These are phyloP conservation scores for Thelephora ganbajun DNA, from an alignment of 768 basidiomycete genomes.

Conservation along the genomic window DNA sequence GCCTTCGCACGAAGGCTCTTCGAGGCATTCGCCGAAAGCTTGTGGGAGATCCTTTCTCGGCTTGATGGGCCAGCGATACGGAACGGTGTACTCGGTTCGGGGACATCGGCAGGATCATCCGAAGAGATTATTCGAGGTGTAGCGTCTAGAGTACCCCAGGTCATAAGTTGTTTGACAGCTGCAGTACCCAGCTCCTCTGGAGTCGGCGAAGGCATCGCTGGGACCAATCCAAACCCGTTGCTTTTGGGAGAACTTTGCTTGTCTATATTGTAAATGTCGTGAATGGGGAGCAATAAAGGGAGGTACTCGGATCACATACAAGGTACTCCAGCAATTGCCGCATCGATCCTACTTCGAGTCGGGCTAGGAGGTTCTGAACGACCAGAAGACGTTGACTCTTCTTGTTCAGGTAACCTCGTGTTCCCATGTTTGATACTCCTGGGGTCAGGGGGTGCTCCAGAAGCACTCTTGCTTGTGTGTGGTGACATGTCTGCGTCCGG, in stretches of 20 bases:
- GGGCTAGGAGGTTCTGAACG: conserved; percentile 71
- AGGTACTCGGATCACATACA: conserved; percentile 35
- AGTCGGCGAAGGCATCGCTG: conserved; percentile 78
- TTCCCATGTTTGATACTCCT: conserved; percentile 65
- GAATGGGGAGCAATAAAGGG: not conserved
- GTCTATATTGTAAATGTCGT: conserved; percentile 28
- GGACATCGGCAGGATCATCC: conserved; percentile 35
- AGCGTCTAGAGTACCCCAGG: conserved; percentile 87
- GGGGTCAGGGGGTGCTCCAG: conserved; percentile 22
- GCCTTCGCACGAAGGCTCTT: conserved; percentile 73
- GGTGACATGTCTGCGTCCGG: conserved; percentile 85
- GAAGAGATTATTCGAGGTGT: conserved; percentile 79
- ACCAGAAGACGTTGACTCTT: conserved; percentile 31
- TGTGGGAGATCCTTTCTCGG: conserved; percentile 72
- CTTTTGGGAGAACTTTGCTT: conserved; percentile 41
- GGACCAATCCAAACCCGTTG: conserved; percentile 61
- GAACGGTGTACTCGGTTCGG: conserved; percentile 51
- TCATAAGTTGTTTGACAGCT: conserved; percentile 89
- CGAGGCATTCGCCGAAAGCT: conserved; percentile 68
- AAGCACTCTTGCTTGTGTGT: too few relatives aligned
- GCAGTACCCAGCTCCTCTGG: conserved; percentile 67
- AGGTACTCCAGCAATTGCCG: conserved; percentile 86
- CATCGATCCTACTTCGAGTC: conserved; percentile 77
- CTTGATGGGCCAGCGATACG: conserved; percentile 62
- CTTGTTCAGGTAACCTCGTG: conserved; percentile 70